Base-by-base conservation (phyloP, 108 stramenopile genomes). In the Nitzschia sp. region DNA sequence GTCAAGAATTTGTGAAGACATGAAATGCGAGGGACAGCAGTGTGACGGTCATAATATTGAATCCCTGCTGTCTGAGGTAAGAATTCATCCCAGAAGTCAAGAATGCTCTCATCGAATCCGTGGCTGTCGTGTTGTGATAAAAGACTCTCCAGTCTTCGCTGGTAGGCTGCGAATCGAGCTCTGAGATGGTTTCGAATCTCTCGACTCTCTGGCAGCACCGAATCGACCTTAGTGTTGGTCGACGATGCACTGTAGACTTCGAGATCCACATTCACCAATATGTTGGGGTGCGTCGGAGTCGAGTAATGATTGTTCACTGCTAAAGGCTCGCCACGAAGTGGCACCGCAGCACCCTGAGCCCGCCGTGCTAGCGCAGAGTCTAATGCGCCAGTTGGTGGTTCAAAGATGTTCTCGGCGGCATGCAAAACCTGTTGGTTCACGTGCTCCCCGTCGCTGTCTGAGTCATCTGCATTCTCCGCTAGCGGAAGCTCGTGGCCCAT, bases 41-140 rank as follows among this genome's bases (percentile, higher is more conserved):
- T 86, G 56, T 87, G 66, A 1, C 72, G 58, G 60, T 94, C 89
- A 66, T 85, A 85, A 64, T 76, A 90, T 29, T 91, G 90, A 19
- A 94, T 84, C 0, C 64, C 63, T 6, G 78, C 71, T 2, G 89
- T 78, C 0, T 57, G 54, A 27, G 88, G 84, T 35, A 94, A 82
- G 45, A 88, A 69, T 57, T 90, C 90, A 35, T 89, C 93, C 93
- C 93, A 94, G 64, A 91, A 90, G 76, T 94, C 93, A 29, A 92
- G 62, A 28, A 94, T 54, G 62, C 75, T 81, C 59, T 90, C 87
- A n/a, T 85, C 84, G 48, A 87, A 89, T 18, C 49, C 66, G 64
- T 46, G 15, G 29, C 54, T 49, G 60, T 93, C 88, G 29, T 71
- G 63, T 17, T 75, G 54, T 17, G 64, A 18, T 13, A 85, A 56